Conservation (phyloP, 2,329 filamentous ascomycete genomes). For the Grosmannia huntii region DNA sequence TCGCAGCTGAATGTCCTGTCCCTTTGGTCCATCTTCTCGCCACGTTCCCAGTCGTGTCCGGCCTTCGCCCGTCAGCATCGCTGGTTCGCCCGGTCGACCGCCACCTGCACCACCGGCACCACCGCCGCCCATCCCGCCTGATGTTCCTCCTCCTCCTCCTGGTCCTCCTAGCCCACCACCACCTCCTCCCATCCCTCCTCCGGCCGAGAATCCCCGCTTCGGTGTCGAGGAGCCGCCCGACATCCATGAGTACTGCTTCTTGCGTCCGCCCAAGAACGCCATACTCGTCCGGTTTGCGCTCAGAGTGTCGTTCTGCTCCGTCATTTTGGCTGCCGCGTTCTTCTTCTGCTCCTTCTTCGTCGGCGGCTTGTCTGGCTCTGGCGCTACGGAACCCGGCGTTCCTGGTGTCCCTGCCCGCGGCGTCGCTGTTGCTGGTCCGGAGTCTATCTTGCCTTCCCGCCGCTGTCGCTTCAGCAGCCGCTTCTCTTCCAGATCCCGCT, state of each 20-base stretch:
- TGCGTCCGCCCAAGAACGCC: constrained; percentile 49
- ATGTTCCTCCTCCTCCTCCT: constrained; percentile 10
- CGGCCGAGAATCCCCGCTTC: constrained; percentile 22
- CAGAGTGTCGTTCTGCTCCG: constrained; percentile 65
- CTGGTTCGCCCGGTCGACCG: constrained; percentile 19
- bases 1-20: constrained; percentile 67
- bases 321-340: constrained; percentile 62
- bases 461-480: constrained; percentile 55
- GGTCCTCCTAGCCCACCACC: not conserved
- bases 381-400: constrained; percentile 49
- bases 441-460: constrained; percentile 43
- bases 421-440: constrained; percentile 17
- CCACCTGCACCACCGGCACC: constrained; percentile 5
- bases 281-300: constrained; percentile 74
- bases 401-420: constrained; percentile 36
- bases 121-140: constrained; percentile 21
- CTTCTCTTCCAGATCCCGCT: constrained; percentile 61
- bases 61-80: constrained; percentile 41
- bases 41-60: constrained; percentile 57
- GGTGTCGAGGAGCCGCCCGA: constrained; percentile 42
- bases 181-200: constrained; percentile 22
- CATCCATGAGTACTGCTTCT: constrained; percentile 70
- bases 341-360: constrained; percentile 80
- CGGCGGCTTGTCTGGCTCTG: constrained; percentile 54
- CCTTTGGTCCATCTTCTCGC: constrained; percentile 67